Base-by-base conservation (phyloP, 148 eudicot genomes). In the Silene uniflora region DNA sequence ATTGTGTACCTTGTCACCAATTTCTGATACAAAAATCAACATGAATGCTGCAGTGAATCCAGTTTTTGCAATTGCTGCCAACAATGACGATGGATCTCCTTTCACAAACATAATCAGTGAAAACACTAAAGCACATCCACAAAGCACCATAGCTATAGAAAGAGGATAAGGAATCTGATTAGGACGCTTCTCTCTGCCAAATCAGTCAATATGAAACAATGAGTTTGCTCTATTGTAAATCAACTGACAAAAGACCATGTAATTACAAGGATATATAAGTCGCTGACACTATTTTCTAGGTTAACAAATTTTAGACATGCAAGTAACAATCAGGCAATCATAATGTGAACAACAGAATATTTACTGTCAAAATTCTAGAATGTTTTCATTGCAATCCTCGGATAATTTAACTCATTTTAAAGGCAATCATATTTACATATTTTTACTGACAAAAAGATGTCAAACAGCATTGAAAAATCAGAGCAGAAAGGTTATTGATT, bases 31-130 rank as follows among this genome's bases (percentile, higher is more conserved):
- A 79, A 89, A 88, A 72, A 95, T 95, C 73, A 92, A 82, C 8
- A 89, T 78, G 84, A 95, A 95, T 49, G 97, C 97, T 76, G 97
- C 99, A 77, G 99, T 88, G 77, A 95, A 91, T 60, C 99, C 97
- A 35, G 99, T 90, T 81, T 95, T 95, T 12, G 99, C 87, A 78
- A 92, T 82, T 78, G 97, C 89, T 71, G 82, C 87, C 75, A 88
- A 82, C 13, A 91, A 44, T 64, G 89, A 77, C 70, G 93, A 81
- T 68, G 93, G 88, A 25, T 79, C 80, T 75, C 89, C 88, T 79
- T 88, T 91, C 72, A 71, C 75, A 71, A 86, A 89, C 78, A 84
- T 81, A 67, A 88, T 81, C 58, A 89, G 60, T 75, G 83, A 86
- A 83, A 82, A 91, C 64, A 81, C 85, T 75, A 84, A 35, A 46